A percentile compares a stretch with the other conserved stretches of the same genome.
Evolutionary conservation across 2,329 filamentous ascomycete species (phyloP).

Genomic region (Aspergillus texensis): DNA sequence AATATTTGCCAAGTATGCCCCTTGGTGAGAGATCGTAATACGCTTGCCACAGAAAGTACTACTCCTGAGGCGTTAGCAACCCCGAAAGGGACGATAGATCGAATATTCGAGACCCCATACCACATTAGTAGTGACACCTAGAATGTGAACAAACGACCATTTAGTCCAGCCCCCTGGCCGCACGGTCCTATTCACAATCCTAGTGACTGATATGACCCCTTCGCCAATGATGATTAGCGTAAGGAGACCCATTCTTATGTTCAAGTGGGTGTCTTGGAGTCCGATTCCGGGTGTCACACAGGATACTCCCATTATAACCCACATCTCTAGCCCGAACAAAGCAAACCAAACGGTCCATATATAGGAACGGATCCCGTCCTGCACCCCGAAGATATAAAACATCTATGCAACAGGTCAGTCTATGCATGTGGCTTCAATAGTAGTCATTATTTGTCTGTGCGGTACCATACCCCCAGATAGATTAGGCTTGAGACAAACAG

Average conservation of each 20-base stretch:
- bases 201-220: conserved; percentile 63
- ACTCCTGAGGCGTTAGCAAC: conserved; percentile 11
- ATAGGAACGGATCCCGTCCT: conserved; percentile 25
- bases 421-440: not conserved
- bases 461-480: conserved; percentile 31
- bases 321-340: conserved; percentile 56
- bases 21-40: conserved; percentile 61
- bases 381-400: conserved; percentile 36
- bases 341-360: conserved; percentile 59
- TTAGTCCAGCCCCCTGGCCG: conserved; percentile 43
- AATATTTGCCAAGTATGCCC: conserved; percentile 54
- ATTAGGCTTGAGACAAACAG: conserved; percentile 31
- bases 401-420: conserved; percentile 29
- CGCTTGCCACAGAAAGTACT: conserved; percentile 64
- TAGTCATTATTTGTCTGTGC: not conserved
- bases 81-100: not conserved
- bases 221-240: conserved; percentile 70
- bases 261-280: conserved; percentile 65
- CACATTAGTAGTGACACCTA: conserved; percentile 42
- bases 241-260: conserved; percentile 64
- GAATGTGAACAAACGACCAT: conserved; percentile 42
- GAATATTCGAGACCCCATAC: conserved; percentile 24
- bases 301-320: conserved; percentile 56
- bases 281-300: conserved; percentile 59
- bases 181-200: conserved; percentile 56